Evolutionary conservation across 1,139 yeast genomes (phyloP).

Genomic region (Suhomyces bribrorum): DNA sequence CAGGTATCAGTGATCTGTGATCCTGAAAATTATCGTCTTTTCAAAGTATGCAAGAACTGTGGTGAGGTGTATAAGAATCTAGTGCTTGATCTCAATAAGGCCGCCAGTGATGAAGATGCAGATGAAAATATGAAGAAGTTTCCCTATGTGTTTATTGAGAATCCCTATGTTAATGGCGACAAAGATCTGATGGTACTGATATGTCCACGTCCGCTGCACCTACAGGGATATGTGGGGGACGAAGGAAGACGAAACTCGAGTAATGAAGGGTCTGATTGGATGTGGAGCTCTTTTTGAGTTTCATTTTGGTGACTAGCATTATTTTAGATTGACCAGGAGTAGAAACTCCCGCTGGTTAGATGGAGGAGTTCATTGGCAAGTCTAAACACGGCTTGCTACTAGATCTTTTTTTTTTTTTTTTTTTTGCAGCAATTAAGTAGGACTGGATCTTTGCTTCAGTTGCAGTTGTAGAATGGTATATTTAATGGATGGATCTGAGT

Average conservation of each 20-base stretch:
- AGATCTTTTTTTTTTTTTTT: too few relatives aligned
- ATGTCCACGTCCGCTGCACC: slow-evolving; percentile 6
- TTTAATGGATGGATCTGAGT: too few relatives aligned
- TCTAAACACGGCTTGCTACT: too few relatives aligned
- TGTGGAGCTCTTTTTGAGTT: slow-evolving; percentile 49
- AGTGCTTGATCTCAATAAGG: slow-evolving; percentile 29
- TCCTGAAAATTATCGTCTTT: slow-evolving; percentile 23
- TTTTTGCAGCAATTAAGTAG: too few relatives aligned
- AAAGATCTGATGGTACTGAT: slow-evolving; percentile 4
- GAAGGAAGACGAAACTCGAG: slow-evolving; percentile 12
- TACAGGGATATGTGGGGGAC: slow-evolving; percentile 3
- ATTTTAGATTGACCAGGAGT: too few relatives aligned
- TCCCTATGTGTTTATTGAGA: slow-evolving; percentile 41
- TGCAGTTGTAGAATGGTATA: too few relatives aligned
- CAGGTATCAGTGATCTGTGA: slow-evolving; percentile 6
- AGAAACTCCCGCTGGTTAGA: too few relatives aligned
- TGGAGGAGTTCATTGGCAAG: too few relatives aligned
- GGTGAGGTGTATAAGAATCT: slow-evolving; percentile 35
- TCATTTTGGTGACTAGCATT: too few relatives aligned
- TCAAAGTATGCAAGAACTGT: slow-evolving; percentile 43
- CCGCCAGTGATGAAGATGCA: slow-evolving; percentile 7
- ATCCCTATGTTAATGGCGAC: slow-evolving; percentile 30
- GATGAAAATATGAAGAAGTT: slow-evolving; percentile 10
- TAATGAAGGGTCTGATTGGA: slow-evolving; percentile 42
- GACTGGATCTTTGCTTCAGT: too few relatives aligned